Conservation (phyloP, 768 basidiomycete genomes). For the Macrocybe gigantea region DNA sequence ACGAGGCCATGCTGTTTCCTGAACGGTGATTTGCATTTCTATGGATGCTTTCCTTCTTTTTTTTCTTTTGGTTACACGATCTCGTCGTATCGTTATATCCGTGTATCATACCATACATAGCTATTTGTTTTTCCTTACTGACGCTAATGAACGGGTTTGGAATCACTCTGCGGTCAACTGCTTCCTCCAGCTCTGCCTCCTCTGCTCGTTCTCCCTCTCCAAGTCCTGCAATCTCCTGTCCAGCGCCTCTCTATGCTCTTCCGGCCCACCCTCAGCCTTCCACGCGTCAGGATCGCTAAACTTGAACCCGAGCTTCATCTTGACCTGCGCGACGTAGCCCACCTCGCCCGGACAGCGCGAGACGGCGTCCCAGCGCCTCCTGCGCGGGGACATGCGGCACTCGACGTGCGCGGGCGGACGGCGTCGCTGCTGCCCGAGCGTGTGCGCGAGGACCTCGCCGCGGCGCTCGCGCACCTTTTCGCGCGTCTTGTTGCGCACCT, state of each 20-base stretch:
- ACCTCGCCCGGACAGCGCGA: constrained; percentile 52
- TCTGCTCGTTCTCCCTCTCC: constrained; percentile 13
- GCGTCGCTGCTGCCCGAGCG: constrained; percentile 39
- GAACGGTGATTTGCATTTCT: constrained; percentile 30
- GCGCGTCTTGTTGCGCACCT: constrained; percentile 58
- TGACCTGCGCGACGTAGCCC: constrained; percentile 67
- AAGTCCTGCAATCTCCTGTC: constrained; percentile 10
- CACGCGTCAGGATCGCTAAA: constrained; percentile 33
- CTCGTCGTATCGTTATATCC: too few relatives aligned
- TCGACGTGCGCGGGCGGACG: constrained; percentile 64
- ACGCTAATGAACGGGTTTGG: too few relatives aligned
- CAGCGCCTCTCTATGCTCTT: constrained; percentile 22
- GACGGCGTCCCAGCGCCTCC: constrained; percentile 44
- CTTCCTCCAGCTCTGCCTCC: constrained; percentile 10
- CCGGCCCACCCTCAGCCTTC: constrained; percentile 22
- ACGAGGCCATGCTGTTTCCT: constrained; percentile 35
- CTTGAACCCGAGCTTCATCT: constrained; percentile 48
- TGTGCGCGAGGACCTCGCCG: constrained; percentile 52
- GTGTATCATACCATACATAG: too few relatives aligned
- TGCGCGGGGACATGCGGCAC: constrained; percentile 40
- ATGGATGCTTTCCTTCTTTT: neutral
- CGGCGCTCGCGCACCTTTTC: constrained; percentile 54
- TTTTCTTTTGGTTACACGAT: neutral
- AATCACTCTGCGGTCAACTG: too few relatives aligned
- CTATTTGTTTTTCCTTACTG: too few relatives aligned